phyloP scores from a whole-genome alignment of 1,284 basidiomycete species.

The Irpex lacteus region DNA sequence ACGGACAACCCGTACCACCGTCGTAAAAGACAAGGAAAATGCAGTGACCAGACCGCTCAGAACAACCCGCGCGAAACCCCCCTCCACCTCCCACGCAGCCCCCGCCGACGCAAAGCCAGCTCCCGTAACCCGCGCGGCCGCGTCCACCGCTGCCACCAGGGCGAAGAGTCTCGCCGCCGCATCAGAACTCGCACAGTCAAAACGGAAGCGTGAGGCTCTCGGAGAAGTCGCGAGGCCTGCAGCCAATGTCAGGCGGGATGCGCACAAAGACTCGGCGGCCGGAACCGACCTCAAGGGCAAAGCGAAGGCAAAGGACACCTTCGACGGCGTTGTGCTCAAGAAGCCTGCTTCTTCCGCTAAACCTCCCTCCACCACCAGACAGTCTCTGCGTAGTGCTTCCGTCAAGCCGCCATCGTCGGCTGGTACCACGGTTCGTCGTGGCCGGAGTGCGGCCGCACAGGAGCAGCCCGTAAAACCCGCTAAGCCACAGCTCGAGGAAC shows the following conservation, averaged over 20 bases:
- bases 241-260: conserved; percentile 39
- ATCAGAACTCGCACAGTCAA: conserved; percentile 40
- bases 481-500: conserved; percentile 6
- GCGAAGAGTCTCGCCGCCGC: conserved; percentile 28
- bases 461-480: conserved; percentile 3
- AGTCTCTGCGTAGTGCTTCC: not conserved
- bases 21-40: conserved; percentile 59
- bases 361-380: conserved; percentile 15
- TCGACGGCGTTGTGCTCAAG: conserved; percentile 55
- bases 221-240: conserved; percentile 60
- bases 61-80: conserved; percentile 57
- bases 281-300: conserved; percentile 39
- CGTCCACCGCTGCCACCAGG: conserved; percentile 37
- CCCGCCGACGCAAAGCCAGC: conserved; percentile 32
- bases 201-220: conserved; percentile 74
- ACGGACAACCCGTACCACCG: conserved; percentile 46
- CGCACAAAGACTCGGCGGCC: conserved; percentile 23
- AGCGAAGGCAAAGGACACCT: conserved; percentile 43
- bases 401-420: conserved; percentile 16
- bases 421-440: conserved; percentile 12
- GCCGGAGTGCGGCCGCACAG: conserved; percentile 4
- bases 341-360: conserved; percentile 31
- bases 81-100: conserved; percentile 36
- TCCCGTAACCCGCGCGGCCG: conserved; percentile 26
- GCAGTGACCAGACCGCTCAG: conserved; percentile 50